Conservation (phyloP, 2,329 filamentous ascomycete species). For the Aspergillus melleus region DNA sequence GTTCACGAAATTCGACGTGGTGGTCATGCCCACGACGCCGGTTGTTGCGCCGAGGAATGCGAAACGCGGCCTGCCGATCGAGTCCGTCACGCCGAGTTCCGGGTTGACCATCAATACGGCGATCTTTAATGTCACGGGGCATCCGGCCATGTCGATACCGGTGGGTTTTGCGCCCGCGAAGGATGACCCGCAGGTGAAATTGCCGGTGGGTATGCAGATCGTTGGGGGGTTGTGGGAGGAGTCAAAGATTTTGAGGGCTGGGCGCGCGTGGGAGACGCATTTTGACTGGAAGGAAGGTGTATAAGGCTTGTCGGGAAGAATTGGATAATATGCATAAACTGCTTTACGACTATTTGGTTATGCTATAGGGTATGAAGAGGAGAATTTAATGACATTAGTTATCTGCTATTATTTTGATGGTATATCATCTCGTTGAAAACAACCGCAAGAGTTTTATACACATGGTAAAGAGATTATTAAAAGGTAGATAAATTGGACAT, state of each 20-base stretch:
- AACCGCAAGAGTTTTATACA: too few relatives aligned
- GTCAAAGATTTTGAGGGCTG: conserved; percentile 24
- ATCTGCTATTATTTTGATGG: too few relatives aligned
- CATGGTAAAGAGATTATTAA: not conserved
- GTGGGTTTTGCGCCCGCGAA: conserved; percentile 45
- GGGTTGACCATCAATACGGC: conserved; percentile 59
- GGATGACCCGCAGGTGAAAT: conserved; percentile 26
- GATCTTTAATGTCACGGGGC: conserved; percentile 58
- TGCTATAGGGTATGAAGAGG: not conserved
- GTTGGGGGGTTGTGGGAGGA: conserved; percentile 44
- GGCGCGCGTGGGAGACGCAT: conserved; percentile 26
- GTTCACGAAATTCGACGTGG: conserved; percentile 41
- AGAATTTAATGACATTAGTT: too few relatives aligned
- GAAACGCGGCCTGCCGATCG: conserved; percentile 23
- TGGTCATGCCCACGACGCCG: conserved; percentile 42
- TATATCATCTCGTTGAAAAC: too few relatives aligned
- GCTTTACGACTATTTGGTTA: not conserved
- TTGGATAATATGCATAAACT: not conserved
- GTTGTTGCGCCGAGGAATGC: conserved; percentile 28
- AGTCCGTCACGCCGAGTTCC: conserved; percentile 40
- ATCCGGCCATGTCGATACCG: conserved; percentile 56
- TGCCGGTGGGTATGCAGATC: conserved; percentile 58
- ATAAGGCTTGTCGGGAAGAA: not conserved
- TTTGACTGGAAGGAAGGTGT: conserved; percentile 24
- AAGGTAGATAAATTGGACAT: too few relatives aligned